Evolutionary conservation across 2,329 filamentous ascomycete genomes (phyloP), one percentile per base, ranked within the genome.

Genomic region (Coniochaeta hoffmannii): DNA sequence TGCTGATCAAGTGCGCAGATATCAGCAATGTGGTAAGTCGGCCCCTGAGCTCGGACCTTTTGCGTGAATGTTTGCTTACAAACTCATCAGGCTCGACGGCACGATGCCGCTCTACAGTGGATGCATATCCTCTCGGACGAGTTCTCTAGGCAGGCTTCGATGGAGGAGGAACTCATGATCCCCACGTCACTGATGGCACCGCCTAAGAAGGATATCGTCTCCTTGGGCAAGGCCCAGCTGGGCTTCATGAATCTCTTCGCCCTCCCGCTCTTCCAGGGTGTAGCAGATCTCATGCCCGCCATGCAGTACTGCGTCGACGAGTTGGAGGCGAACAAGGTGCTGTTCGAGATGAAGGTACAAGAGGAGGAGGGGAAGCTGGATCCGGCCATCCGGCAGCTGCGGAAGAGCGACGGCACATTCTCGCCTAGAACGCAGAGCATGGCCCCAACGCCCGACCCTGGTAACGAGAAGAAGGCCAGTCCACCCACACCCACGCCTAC

Each of bases 171-270:
- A 65, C 81, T 97, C 22, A 84, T 89, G 17, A 95, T 99, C 66
- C 85, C 87, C 50, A 93, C 93, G 0, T 92, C 92, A 30, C 79
- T 99, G 3, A 90, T 96, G 64, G 86, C 92, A 1, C 85, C 87
- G 3, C 90, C 94, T 38, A 85, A 90, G 56, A 89, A 92, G 63
- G 92, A 97, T 63, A 78, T 88, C 31, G 77, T 90, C 59, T 92
- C 93, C 55, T 79, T 97, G 54, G 89, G 85, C 60, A 90, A 89
- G 62, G 88, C 91, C 8, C 94, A 99, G 71, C 88, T 97, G 55
- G 88, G 90, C 24, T 99, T 99, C 72, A 97, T 97, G 89, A 94
- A 90, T 61, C 82, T 97, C 64, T 97, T 97, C 69, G 94, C 93
- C 15, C 84, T 92, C 51, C 94, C 94, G 1, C 79, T 99, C 0